Conservation (phyloP, 2,329 filamentous ascomycete species). For the Trichoderma afroharzianum region DNA sequence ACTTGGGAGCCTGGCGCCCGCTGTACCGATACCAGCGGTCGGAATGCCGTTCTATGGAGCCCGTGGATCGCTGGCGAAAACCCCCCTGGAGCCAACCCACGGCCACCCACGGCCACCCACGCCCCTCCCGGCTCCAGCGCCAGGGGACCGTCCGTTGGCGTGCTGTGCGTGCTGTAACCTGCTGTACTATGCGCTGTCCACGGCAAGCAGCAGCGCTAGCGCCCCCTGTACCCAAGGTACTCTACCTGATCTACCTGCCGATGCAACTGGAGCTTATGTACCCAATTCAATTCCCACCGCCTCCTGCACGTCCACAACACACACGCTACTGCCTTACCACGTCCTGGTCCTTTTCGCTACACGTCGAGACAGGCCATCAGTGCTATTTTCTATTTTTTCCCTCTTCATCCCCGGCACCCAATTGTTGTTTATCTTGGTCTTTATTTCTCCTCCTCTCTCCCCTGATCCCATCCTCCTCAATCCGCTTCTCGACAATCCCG, state of each 20-base stretch:
- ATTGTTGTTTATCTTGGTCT: neutral
- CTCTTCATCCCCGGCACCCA: constrained; percentile 12
- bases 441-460: neutral
- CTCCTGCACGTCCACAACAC: constrained; percentile 15
- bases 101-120: neutral
- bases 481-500: neutral
- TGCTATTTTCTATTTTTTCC: constrained; percentile 16
- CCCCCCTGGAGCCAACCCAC: neutral
- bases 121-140: neutral
- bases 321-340: constrained; percentile 2
- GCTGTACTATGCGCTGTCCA: constrained; percentile 12
- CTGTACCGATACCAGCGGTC: neutral
- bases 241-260: constrained; percentile 3
- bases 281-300: constrained; percentile 15
- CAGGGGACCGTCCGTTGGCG: constrained; percentile 2
- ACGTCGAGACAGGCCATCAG: neutral
- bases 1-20: neutral
- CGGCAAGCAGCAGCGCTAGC: constrained; percentile 12
- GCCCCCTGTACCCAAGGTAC: neutral
- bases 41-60: neutral
- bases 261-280: neutral
- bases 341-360: constrained; percentile 17
- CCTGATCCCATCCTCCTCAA: neutral
- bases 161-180: constrained; percentile 15
- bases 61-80: neutral